Percentiles rank a stretch among this genome's conserved stretches.
phyloP scores from a whole-genome alignment of 495 filamentous ascomycete genomes.

The Letharia lupina region DNA sequence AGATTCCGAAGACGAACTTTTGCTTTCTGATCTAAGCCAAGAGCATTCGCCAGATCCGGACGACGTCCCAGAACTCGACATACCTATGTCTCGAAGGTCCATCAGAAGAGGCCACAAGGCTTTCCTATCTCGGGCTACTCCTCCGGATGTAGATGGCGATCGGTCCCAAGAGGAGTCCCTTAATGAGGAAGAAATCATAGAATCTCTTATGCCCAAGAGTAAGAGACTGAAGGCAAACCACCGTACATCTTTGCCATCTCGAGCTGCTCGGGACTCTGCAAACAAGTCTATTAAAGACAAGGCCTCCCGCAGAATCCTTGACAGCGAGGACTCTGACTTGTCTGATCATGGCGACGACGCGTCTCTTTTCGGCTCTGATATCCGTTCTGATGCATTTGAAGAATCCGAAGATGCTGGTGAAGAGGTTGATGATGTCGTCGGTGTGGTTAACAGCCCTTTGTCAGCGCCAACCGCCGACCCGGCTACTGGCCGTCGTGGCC shows the following conservation, averaged over 20 bases:
- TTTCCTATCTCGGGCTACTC: background rate
- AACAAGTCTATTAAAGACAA: constrained; percentile 12
- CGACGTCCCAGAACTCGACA: background rate
- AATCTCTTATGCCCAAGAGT: background rate
- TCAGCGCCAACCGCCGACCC: constrained; percentile 11
- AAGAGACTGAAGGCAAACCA: constrained; percentile 8
- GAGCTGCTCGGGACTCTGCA: constrained; percentile 21
- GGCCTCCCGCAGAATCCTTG: constrained; percentile 8
- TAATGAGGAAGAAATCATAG: background rate
- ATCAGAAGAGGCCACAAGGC: background rate
- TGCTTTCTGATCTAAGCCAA: background rate
- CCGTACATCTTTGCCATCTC: constrained; percentile 15
- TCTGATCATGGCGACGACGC: constrained; percentile 16
- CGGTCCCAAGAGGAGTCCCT: background rate
- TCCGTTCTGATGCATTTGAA: constrained; percentile 15
- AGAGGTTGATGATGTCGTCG: constrained; percentile 9
- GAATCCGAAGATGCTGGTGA: constrained; percentile 30
- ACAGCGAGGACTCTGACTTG: constrained; percentile 19
- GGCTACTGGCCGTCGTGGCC: constrained; percentile 3
- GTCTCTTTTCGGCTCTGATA: constrained; percentile 16
- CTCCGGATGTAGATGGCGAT: background rate
- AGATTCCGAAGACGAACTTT: constrained; percentile 15
- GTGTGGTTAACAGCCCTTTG: background rate
- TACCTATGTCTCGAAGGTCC: background rate
- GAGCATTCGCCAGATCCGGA: background rate